A percentile compares a stretch with the other conserved stretches of the same genome.
Conservation (phyloP, 176 grass and related monocot species). For the Poa pratensis region DNA sequence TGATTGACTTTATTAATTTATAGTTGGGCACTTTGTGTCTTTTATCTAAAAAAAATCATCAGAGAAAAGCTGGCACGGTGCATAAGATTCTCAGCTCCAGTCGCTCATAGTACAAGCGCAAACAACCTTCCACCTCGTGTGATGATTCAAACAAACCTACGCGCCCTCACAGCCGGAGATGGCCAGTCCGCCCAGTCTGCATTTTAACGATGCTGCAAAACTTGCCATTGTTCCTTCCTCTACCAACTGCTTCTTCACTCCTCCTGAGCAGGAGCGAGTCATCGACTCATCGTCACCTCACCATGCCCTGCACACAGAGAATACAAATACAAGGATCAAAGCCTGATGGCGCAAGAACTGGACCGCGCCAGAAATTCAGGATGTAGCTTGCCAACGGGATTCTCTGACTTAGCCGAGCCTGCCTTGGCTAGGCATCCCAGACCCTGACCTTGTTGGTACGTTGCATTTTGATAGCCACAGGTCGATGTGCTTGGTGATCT, state of each 20-base stretch:
- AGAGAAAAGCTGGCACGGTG: background rate
- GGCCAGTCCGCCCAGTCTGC: background rate
- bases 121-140: background rate
- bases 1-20: too few relatives aligned
- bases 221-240: background rate
- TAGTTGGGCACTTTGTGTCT: too few relatives aligned
- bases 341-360: background rate
- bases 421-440: background rate
- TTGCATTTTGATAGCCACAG: constrained; percentile 85
- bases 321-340: background rate
- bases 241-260: background rate
- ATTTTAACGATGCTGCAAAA: background rate
- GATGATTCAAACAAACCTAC: constrained; percentile 13
- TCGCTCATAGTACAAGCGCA: background rate
- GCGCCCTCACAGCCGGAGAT: background rate
- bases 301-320: constrained; percentile 24
- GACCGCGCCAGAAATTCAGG: constrained; percentile 1
- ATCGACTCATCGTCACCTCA: background rate
- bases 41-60: too few relatives aligned
- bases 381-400: background rate
- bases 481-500: constrained; percentile 71
- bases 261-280: background rate
- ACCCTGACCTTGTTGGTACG: constrained; percentile 39
- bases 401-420: too few relatives aligned
- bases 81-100: constrained; percentile 10